Percentiles rank a stretch among this genome's conserved stretches.
phyloP scores from a whole-genome alignment of 768 basidiomycete genomes.

The Mrakia frigida region DNA sequence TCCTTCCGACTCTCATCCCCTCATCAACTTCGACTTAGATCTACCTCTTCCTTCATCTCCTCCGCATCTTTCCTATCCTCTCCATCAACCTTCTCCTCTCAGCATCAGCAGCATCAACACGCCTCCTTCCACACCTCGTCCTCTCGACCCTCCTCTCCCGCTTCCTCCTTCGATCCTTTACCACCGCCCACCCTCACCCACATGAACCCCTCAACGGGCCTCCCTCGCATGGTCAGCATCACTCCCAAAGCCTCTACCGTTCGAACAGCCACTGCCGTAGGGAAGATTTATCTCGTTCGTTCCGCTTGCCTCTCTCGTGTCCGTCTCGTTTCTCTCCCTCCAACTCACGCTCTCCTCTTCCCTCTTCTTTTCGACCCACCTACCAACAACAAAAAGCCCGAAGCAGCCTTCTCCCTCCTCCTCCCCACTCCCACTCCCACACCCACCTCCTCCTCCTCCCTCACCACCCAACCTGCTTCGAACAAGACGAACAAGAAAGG shows the following conservation, averaged over 20 bases:
- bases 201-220: constrained; percentile 59
- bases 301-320: constrained; percentile 48
- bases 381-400: too few species aligned
- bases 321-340: neutral
- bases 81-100: neutral
- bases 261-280: constrained; percentile 68
- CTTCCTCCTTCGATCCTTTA: neutral
- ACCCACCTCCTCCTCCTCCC: neutral
- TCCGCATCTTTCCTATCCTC: neutral
- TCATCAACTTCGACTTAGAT: neutral
- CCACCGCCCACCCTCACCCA: constrained; percentile 55
- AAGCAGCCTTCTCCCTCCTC: constrained; percentile 27
- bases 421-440: neutral
- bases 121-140: neutral
- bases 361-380: too few species aligned
- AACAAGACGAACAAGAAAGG: constrained; percentile 54
- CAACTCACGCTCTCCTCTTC: neutral
- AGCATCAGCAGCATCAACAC: neutral
- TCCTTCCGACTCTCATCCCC: neutral
- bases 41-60: neutral
- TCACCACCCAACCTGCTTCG: too few species aligned
- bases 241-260: constrained; percentile 57
- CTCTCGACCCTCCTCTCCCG: neutral
- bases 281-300: constrained; percentile 63
- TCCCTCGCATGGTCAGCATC: constrained; percentile 79